Conservation (phyloP, 371 early-diverging fungal species). For the Mortierella sp. region DNA sequence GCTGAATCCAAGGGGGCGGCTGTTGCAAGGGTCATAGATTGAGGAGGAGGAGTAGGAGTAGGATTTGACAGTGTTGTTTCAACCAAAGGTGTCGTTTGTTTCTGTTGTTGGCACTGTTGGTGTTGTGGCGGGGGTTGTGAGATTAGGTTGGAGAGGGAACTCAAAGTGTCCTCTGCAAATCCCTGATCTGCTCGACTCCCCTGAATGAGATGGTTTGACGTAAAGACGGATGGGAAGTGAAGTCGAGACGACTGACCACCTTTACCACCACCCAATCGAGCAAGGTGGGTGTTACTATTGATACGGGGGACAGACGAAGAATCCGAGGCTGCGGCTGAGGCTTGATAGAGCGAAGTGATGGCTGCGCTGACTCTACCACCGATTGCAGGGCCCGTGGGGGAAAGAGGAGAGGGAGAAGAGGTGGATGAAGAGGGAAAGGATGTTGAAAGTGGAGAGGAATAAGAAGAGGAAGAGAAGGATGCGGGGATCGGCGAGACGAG, state of each 20-base stretch:
- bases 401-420: background rate
- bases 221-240: constrained; percentile 8
- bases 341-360: constrained; percentile 11
- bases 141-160: constrained; percentile 15
- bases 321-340: background rate
- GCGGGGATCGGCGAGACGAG: background rate
- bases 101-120: background rate
- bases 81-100: background rate
- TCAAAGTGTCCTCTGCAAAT: constrained; percentile 19
- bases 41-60: background rate
- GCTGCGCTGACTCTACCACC: background rate
- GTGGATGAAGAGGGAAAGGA: background rate
- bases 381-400: background rate
- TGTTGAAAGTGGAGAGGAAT: background rate
- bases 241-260: background rate
- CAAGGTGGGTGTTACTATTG: background rate
- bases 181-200: constrained; percentile 10
- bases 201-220: background rate
- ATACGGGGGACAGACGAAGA: background rate
- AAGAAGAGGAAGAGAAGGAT: constrained; percentile 1
- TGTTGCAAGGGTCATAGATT: background rate
- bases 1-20: background rate
- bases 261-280: background rate
- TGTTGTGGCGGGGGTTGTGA: background rate
- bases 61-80: constrained; percentile 1